phyloP scores from a whole-genome alignment of 2,329 filamentous ascomycete genomes.

The Colletotrichum aenigma region DNA sequence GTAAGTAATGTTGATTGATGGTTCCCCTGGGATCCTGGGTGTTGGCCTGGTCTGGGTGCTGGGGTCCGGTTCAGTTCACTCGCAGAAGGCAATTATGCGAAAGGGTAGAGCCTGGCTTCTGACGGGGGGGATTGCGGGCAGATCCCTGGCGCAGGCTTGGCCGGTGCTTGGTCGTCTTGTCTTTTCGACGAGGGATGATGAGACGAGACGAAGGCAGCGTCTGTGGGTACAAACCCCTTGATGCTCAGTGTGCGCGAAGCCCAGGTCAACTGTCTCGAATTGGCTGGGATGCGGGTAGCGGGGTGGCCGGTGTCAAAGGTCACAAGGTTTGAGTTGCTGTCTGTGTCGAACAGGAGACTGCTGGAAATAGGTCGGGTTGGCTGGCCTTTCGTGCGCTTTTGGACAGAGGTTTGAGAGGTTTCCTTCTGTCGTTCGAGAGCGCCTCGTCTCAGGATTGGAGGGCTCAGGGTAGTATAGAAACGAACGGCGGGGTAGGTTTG shows the following conservation, averaged over 20 bases:
- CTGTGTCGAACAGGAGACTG: not conserved
- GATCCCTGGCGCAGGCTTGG: constrained; percentile 15
- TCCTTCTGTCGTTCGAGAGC: not conserved
- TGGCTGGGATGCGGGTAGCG: constrained; percentile 11
- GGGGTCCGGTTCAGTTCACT: not conserved
- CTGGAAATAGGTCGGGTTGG: not conserved
- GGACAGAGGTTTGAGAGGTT: not conserved
- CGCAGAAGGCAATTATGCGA: not conserved
- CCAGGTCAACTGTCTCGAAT: constrained; percentile 12
- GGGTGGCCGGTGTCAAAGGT: constrained; percentile 9
- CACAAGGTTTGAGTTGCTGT: not conserved
- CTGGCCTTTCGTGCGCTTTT: not conserved
- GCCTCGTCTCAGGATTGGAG: not conserved
- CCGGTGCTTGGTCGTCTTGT: constrained; percentile 19
- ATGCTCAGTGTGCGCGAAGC: constrained; percentile 15
- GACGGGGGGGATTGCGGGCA: constrained; percentile 1
- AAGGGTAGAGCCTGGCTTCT: not conserved
- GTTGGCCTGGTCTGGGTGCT: not conserved
- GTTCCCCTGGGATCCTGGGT: not conserved
- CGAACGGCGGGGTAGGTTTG: not conserved
- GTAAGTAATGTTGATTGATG: not conserved
- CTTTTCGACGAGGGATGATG: constrained; percentile 13
- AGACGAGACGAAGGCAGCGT: constrained; percentile 20
- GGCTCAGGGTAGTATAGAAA: not conserved
- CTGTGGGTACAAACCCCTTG: constrained; percentile 18